Evolutionary conservation across 345 rosid species (phyloP), one percentile per base, ranked within the genome.

Genomic region (Corchorus olitorius): DNA sequence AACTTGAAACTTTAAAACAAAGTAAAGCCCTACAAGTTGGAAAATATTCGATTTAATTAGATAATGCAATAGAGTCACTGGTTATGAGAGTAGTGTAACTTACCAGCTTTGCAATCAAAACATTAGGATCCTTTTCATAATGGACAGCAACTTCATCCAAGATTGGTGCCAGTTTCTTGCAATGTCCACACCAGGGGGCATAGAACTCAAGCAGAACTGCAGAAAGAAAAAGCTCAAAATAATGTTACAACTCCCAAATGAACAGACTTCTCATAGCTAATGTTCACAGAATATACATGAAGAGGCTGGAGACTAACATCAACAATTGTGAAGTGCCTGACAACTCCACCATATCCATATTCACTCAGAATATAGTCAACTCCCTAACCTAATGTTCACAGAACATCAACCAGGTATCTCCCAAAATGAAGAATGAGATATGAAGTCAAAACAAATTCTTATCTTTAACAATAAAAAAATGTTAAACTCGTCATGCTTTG

Each of bases 161-260:
- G 82, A 96, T 90, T 3, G 99, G 98, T 5, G 97, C 99, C 85
- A 96, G 74, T 34, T 89, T 84, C 75, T 94, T 85, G 91, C 98
- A 96, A 77, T 96, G 97, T 78, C 99, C 99, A 79, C 98, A 96
- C 99, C 99, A 92, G 0, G 98, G 98, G 59, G 99, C 98, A 71
- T 96, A 96, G 74, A 96, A 96, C 83, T 94, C 99, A 12, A 96
- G 77, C 50, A 96, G 83, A 73, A 96, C 98, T 96, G 92, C 84
- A 87, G 13, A 39, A 77, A 49, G 49, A 64, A 46, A 65, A 69
- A 52, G 56, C 4, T 41, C 17, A 58, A 27, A 9, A 39, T 14
- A n/a, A 70, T 35, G 53, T 55, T 20, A 78, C 10, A 20, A 45
- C 15, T 48, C 50, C 20, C 35, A 19, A 39, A 20, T 20, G 49